Base-by-base conservation (phyloP, 352 stramenopile genomes). In the Globisporangium ultimum region DNA sequence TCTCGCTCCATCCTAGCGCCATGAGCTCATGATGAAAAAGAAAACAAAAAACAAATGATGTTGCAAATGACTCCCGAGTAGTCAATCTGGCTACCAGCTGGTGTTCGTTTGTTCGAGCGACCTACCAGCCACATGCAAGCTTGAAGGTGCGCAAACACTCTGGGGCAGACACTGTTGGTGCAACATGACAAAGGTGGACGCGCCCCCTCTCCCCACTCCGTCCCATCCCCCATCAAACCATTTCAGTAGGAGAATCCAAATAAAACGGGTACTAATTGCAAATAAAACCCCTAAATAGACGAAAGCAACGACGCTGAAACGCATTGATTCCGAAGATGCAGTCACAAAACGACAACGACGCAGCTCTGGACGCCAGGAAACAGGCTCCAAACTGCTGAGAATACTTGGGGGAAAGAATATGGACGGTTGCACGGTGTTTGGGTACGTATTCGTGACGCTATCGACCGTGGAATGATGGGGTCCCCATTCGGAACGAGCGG, bases 141-240 rank as follows among this genome's bases (percentile, higher is more conserved):
- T 22, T 8, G 12, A 7, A 28, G 11, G 36, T 58, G 40, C 53
- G 53, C 53, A 58, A 58, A 58, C 41, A 51, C 22, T 48, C 22
- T 50, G 21, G 24, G 40, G 13, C 40, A 8, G 40, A 45, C 17
- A n/a, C 53, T n/a, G 24, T 43, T 50, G 53, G 40, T 34, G 41
- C 41, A 51, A 50, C 53, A 58, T 49, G 40, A 45, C 40, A n/a
- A 45, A n/a, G 3, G 40, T 45, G 40, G 13, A n/a, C 13, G 10
- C 18, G 40, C 40, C 40, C 13, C 40, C 13, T 45, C 13, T 45
- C 40, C 40, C 17, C 40, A 8, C 3, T 45, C 40, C 40, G 17
- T 45, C 40, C 40, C 40, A 45, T 45, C 40, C 3, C 24, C 40
- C 40, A 45, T 45, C 40, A 45, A 45, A 45, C 13, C 40, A n/a